phyloP scores from a whole-genome alignment of 768 basidiomycete species.

The Harrya chromipes region DNA sequence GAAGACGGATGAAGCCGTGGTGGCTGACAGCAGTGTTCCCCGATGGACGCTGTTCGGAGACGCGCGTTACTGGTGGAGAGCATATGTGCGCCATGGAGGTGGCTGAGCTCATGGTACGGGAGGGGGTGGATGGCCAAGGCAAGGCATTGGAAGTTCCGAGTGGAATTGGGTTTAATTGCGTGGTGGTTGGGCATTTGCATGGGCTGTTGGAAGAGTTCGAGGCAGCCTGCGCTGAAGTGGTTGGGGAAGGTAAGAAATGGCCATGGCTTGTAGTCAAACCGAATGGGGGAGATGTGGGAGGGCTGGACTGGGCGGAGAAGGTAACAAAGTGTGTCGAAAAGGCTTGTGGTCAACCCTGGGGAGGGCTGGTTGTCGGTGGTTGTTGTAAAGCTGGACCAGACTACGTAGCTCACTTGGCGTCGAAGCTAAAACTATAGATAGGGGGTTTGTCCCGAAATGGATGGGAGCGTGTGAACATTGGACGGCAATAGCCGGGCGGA shows the following conservation, averaged over 20 bases:
- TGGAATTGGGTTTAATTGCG: constrained; percentile 77
- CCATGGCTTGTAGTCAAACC: constrained; percentile 70
- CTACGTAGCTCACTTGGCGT: constrained; percentile 40
- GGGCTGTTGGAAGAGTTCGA: constrained; percentile 38
- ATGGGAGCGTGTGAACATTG: constrained; percentile 14
- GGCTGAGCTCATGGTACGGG: constrained; percentile 38
- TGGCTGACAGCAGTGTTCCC: constrained; percentile 73
- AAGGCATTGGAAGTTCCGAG: constrained; percentile 35
- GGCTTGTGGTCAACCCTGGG: constrained; percentile 35
- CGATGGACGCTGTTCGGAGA: constrained; percentile 44
- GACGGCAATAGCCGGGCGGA: constrained; percentile 25
- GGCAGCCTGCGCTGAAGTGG: constrained; percentile 14
- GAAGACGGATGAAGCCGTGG: constrained; percentile 53
- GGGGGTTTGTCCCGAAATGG: constrained; percentile 10
- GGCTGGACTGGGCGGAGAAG: constrained; percentile 35
- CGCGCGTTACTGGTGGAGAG: constrained; percentile 22
- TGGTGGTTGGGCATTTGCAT: constrained; percentile 44
- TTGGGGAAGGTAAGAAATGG: constrained; percentile 12
- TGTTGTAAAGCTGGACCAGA: constrained; percentile 62
- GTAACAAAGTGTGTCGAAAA: constrained; percentile 26
- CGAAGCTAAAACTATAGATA: neutral
- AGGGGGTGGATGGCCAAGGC: constrained; percentile 11
- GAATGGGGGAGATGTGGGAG: constrained; percentile 51
- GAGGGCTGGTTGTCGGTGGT: constrained; percentile 59
- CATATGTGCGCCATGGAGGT: constrained; percentile 38